Evolutionary conservation across 176 grass and related monocot species (phyloP), one percentile per base, ranked within the genome.

Genomic region (Rhipidocladum racemiflorum): DNA sequence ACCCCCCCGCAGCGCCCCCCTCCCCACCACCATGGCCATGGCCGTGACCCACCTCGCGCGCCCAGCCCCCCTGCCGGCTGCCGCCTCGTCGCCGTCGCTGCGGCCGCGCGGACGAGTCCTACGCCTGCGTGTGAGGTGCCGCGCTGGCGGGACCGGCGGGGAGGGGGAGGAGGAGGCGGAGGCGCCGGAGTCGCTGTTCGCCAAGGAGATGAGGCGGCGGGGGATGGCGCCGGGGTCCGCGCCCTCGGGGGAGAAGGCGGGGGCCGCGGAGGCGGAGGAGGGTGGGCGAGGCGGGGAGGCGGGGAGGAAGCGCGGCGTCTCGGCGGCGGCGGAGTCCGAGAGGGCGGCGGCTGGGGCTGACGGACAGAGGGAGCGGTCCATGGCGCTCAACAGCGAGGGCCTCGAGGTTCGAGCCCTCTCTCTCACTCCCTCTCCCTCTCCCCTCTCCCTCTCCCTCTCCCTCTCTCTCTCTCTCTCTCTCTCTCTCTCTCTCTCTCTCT

Each of bases 381-480:
- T 95, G 92, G 83, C 87, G 29, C 88, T 95, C 84, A 93, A 98
- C 75, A 98, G 90, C 59, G 90, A 98, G 72, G 92, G 95, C 42
- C 75, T 98, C 54, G 90, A 95, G 95, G 92, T 98, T 61, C 18
- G 65, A 72, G 3, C 11, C 14, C 3, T 3, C 42, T 25, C 24
- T 39, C 42, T 46, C n/a, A 17, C 24, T 39, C 42, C 28, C n/a
- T 1, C 27, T 59, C n/a, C n/a, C n/a, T n/a, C n/a, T n/a, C n/a
- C n/a, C n/a, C n/a, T n/a, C n/a, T n/a, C n/a, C n/a, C n/a, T n/a
- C n/a, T n/a, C n/a, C n/a, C n/a, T n/a, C n/a, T n/a, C n/a, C n/a
- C n/a, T n/a, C n/a, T n/a, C n/a, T n/a, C n/a, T n/a, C n/a, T n/a
- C n/a, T n/a, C n/a, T n/a, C n/a, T n/a, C n/a, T n/a, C n/a, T n/a